Conservation (phyloP, 371 early-diverging fungal genomes). For the Zancudomyces culisetae region DNA sequence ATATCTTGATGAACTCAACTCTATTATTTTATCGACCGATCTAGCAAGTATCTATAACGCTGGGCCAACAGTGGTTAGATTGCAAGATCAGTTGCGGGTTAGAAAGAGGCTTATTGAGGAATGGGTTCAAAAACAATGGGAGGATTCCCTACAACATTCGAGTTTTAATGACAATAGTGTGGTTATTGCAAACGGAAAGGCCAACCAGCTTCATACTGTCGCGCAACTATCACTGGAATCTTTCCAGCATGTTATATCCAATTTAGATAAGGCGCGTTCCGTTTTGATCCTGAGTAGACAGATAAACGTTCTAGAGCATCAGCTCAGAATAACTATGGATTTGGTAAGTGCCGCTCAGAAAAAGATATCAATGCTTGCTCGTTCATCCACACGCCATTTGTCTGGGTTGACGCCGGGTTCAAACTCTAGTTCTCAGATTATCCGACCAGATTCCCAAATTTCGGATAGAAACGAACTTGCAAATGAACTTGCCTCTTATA, state of each 20-base stretch:
- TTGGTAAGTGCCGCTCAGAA: constrained; percentile 24
- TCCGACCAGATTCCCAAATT: neutral
- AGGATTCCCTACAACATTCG: neutral
- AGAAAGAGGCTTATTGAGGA: constrained; percentile 16
- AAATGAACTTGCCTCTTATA: neutral
- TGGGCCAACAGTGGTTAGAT: constrained; percentile 33
- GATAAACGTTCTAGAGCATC: constrained; percentile 17
- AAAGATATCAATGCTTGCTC: constrained; percentile 3
- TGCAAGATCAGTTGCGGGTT: constrained; percentile 45
- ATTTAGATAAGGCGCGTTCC: constrained; percentile 7
- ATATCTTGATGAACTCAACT: constrained; percentile 42
- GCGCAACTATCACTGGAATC: neutral
- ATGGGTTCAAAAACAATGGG: constrained; percentile 9
- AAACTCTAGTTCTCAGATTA: neutral
- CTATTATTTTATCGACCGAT: constrained; percentile 53
- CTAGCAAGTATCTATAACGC: constrained; percentile 29
- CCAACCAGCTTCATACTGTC: neutral
- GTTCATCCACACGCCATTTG: neutral
- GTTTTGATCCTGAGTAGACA: constrained; percentile 19
- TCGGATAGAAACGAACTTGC: neutral
- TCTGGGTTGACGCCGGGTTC: too few relatives aligned
- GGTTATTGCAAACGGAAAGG: too few relatives aligned
- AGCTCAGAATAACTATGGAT: constrained; percentile 25
- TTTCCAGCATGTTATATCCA: neutral
- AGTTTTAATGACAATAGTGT: neutral